Base-by-base conservation (phyloP, 805 yeast genomes). In the Candida verbasci region DNA sequence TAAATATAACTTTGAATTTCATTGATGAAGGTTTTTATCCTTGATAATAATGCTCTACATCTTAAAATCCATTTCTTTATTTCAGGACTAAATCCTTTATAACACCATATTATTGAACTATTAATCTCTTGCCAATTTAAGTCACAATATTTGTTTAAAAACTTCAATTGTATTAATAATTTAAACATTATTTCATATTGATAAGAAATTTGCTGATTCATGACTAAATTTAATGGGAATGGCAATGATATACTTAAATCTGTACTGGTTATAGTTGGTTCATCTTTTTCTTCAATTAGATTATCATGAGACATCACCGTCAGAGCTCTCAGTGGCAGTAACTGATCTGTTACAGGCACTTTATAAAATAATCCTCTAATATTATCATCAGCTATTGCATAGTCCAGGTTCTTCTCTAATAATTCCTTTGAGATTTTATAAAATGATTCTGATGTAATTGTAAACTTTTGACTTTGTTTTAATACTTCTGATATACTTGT, bases 151-250 rank as follows among this genome's bases (percentile, higher is more conserved):
- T 72, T 72, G 46, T 77, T 78, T 6, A 84, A 67, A 49, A 76
- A 78, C 42, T 79, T 79, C n/a, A 86, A 52, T 22, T 78, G 70
- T 27, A 81, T 56, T 25, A 84, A 63, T 44, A 85, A 80, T 44
- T 96, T 74, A 48, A 85, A 86, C 31, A 88, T 62, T 24, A 86
- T 64, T 54, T 91, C 96, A 52, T 82, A 87, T 44, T 93, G 86
- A 33, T 79, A 71, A 12, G 86, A 64, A 17, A 81, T 77, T 11
- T 87, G 82, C 37, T 80, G 74, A 12, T 84, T 78, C 1, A 87
- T 62, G 1, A 93, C 68, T 17, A 91, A 65, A 49, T 87, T 87
- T 33, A 87, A 59, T 0, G 99, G 99, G 53, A 86, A 93, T 3
- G 97, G 96, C 16, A 89, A 56, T n/a, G 70, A 58, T 6, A 81